A percentile compares a stretch with the other conserved stretches of the same genome.
Conservation (phyloP, 2,329 filamentous ascomycete species). For the Fusarium foetens region DNA sequence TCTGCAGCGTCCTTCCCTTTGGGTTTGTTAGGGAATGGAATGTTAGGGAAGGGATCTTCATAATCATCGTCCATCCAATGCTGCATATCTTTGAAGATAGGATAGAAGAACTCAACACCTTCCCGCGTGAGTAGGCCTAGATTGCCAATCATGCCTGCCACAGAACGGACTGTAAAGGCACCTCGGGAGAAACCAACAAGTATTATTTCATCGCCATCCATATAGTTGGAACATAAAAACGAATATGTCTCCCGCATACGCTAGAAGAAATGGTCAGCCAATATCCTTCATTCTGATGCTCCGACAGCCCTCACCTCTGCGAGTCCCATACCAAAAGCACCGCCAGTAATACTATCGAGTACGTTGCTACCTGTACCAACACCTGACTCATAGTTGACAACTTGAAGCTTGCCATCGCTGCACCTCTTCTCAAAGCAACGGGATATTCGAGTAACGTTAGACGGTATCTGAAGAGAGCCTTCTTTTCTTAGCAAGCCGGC, state of each 20-base stretch:
- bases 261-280: conserved; percentile 46
- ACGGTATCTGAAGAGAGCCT: conserved; percentile 61
- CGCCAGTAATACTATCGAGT: conserved; percentile 63
- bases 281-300: neutral
- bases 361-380: conserved; percentile 64
- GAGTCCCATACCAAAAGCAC: conserved; percentile 65
- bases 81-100: conserved; percentile 67
- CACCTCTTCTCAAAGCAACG: conserved; percentile 64
- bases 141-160: conserved; percentile 63
- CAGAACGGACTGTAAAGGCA: conserved; percentile 67
- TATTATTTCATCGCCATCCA: conserved; percentile 66
- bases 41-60: conserved; percentile 57
- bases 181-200: conserved; percentile 68
- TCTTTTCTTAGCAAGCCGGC: conserved; percentile 49
- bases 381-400: conserved; percentile 70
- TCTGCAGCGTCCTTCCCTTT: conserved; percentile 55
- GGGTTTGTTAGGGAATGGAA: conserved; percentile 62
- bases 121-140: conserved; percentile 63
- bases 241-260: conserved; percentile 69
- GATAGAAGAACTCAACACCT: conserved; percentile 64
- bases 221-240: conserved; percentile 71
- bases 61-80: conserved; percentile 60
- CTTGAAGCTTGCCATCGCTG: conserved; percentile 63
- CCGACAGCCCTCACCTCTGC: conserved; percentile 54
- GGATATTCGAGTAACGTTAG: conserved; percentile 70